Evolutionary conservation across 2,329 filamentous ascomycete genomes (phyloP).

Genomic region (Aspergillus sp.): DNA sequence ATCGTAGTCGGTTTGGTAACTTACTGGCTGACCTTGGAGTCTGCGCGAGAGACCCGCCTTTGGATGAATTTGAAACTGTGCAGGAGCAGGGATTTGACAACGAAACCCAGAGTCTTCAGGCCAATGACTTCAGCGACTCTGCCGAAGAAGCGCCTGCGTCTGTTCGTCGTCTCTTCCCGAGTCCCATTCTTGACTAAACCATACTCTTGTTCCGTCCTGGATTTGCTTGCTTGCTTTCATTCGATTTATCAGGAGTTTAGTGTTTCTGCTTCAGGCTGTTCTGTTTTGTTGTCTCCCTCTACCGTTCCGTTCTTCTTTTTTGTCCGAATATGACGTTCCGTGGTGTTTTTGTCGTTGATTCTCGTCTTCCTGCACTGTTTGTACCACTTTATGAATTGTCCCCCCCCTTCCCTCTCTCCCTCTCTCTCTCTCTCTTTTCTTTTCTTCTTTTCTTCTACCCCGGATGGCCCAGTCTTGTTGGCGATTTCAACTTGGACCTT

Average conservation of each 20-base stretch:
- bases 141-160: background rate
- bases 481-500: background rate
- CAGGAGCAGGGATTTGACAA: constrained; percentile 1
- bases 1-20: constrained; percentile 10
- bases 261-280: background rate
- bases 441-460: background rate
- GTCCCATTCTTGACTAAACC: constrained; percentile 5
- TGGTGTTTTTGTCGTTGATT: background rate
- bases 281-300: background rate
- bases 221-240: background rate
- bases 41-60: background rate
- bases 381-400: too few relatives aligned
- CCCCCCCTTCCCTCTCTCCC: background rate
- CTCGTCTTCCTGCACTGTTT: too few relatives aligned
- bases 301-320: background rate
- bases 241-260: background rate
- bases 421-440: background rate
- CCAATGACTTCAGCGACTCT: background rate
- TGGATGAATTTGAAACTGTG: background rate
- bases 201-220: too few relatives aligned
- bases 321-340: background rate
- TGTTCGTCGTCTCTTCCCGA: constrained; percentile 5
- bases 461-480: background rate
- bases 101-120: constrained; percentile 4
- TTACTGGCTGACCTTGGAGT: constrained; percentile 9